Conservation (phyloP, 441 rosid genomes). For the Gossypium schwendimanii region DNA sequence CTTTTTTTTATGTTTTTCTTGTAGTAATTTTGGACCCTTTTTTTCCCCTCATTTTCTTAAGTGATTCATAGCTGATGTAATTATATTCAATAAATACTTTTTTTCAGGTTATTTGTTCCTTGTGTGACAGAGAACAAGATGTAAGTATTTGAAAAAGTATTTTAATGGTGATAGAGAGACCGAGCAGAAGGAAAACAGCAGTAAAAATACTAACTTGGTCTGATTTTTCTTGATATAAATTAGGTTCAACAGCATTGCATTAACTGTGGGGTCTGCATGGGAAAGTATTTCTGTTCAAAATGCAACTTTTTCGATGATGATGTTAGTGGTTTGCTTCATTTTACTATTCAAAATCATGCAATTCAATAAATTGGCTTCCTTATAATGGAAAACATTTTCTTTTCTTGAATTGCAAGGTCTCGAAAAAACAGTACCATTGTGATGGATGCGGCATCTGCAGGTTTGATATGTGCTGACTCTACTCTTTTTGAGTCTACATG, state of each 20-base stretch:
- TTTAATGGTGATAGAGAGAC: neutral
- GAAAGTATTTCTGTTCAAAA: conserved; percentile 44
- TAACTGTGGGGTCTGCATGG: conserved; percentile 52
- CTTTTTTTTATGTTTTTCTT: neutral
- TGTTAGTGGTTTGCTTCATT: conserved; percentile 21
- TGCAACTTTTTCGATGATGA: conserved; percentile 58
- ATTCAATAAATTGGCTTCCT: neutral
- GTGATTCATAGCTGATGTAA: neutral
- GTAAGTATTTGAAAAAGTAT: conserved; percentile 24
- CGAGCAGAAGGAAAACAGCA: neutral
- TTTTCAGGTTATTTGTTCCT: conserved; percentile 49
- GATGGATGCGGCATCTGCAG: conserved; percentile 57
- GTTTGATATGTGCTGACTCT: conserved; percentile 15
- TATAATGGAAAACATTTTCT: neutral
- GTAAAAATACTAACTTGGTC: neutral
- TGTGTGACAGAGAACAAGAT: conserved; percentile 48
- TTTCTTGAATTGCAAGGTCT: conserved; percentile 22
- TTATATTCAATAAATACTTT: neutral
- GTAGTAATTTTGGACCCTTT: neutral
- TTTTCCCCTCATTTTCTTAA: neutral
- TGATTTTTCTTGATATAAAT: neutral
- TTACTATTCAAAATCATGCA: neutral
- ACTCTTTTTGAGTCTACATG: neutral
- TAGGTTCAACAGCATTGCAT: conserved; percentile 45
- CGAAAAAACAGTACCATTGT: conserved; percentile 52